phyloP scores from a whole-genome alignment of 805 yeast species.

The Ogataea naganishii region DNA sequence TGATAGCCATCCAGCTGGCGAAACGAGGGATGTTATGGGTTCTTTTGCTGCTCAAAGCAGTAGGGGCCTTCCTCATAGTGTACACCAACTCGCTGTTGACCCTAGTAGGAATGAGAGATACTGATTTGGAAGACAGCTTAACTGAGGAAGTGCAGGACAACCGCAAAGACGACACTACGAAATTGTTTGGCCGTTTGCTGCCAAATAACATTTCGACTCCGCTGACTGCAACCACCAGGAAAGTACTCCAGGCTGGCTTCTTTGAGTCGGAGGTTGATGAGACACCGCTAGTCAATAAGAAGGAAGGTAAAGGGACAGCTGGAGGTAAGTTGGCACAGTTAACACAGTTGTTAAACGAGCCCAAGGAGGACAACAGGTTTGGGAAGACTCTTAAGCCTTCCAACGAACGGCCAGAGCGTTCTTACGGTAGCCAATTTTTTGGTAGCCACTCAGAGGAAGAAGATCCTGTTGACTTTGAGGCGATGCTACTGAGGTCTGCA shows the following conservation, averaged over 20 bases:
- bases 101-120: constrained; percentile 9
- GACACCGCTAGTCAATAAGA: constrained; percentile 6
- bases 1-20: constrained; percentile 11
- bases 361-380: neutral
- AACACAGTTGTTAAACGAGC: constrained; percentile 8
- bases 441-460: constrained; percentile 1
- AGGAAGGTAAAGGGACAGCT: constrained; percentile 6
- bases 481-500: constrained; percentile 10
- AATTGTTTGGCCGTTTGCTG: too few relatives aligned
- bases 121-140: neutral
- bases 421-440: constrained; percentile 21
- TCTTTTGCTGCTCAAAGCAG: constrained; percentile 10
- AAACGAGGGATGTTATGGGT: constrained; percentile 17
- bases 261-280: constrained; percentile 1
- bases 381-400: neutral
- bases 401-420: constrained; percentile 3
- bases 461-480: constrained; percentile 10
- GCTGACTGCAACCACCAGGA: too few relatives aligned
- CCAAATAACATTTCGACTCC: too few relatives aligned
- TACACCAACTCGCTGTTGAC: constrained; percentile 15
- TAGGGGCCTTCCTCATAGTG: constrained; percentile 8
- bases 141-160: neutral
- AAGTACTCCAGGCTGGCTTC: too few relatives aligned
- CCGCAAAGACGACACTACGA: too few relatives aligned
- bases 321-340: constrained; percentile 9